Evolutionary conservation across 2,329 filamentous ascomycete species (phyloP), one percentile per base, ranked within the genome.

Genomic region (Sporothrix variecibatus): DNA sequence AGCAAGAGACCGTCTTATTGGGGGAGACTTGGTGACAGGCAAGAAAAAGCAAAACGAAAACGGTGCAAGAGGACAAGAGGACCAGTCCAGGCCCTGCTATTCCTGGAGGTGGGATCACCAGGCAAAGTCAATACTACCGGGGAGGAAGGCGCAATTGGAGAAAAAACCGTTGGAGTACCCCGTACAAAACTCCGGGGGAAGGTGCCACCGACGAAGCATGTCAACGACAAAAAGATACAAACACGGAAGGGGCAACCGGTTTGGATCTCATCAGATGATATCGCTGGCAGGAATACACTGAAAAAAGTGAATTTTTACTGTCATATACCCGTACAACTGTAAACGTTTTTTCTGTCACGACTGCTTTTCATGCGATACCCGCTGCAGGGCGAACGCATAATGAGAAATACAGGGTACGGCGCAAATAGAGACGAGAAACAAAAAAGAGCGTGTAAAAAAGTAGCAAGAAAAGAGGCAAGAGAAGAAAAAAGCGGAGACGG

Each of bases 401-500:
- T 51, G 46, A 17, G 28, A 69, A 38, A 69, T 69, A 70, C 67
- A 49, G 20, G 43, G 65, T 31, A 51, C 20, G 43, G 65, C 26
- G 65, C 62, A 69, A 51, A 34, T 20, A 23, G 9, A 60, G 68
- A 43, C 53, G 46, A 71, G 69, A 26, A 60, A 40, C 20, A 38
- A 26, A 60, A 28, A 43, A 8, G 51, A 65, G 56, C 26, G 31
- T 31, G 4, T 28, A n/a, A 23, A n/a, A 58, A 51, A n/a, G 38
- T 34, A 53, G 46, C 20, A 58, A 51, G 23, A 6, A 26, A 53
- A 28, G 34, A 23, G 31, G 31, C 38, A 71, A 43, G 34, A 49
- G 26, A 23, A n/a, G 20, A 34, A 56, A 72, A 67, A 72, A 67
- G 71, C 71, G 60, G 71, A 67, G 60, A 72, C 49, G 34, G 72